Conservation (phyloP, 495 filamentous ascomycete species). For the Xylaria scruposa region DNA sequence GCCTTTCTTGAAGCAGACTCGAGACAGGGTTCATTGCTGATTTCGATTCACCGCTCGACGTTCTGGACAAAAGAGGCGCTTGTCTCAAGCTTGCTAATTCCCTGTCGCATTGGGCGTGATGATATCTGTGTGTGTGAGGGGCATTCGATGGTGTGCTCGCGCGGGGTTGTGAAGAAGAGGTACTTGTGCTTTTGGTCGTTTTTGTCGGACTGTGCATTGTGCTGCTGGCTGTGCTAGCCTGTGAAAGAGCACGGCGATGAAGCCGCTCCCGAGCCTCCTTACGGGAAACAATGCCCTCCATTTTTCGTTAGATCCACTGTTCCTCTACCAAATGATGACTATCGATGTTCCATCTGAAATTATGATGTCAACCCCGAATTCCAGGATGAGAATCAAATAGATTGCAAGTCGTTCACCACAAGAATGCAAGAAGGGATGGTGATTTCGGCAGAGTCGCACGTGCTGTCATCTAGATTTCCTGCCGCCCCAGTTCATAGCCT, state of each 20-base stretch:
- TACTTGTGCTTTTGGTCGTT: constrained; percentile 46
- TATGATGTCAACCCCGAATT: neutral
- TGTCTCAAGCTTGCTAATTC: constrained; percentile 33
- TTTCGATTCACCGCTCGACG: constrained; percentile 38
- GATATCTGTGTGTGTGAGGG: constrained; percentile 40
- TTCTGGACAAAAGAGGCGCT: constrained; percentile 42
- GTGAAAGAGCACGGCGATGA: constrained; percentile 48
- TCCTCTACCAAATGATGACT: constrained; percentile 3
- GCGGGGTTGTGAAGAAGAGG: constrained; percentile 42
- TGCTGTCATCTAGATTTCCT: neutral
- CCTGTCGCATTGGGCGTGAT: constrained; percentile 35
- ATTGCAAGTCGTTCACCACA: neutral
- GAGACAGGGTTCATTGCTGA: constrained; percentile 45
- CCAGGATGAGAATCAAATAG: neutral
- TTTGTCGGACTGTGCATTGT: constrained; percentile 45
- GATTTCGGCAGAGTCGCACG: neutral
- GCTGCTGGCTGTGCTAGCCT: constrained; percentile 48
- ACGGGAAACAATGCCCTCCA: constrained; percentile 31
- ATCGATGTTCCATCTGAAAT: constrained; percentile 25
- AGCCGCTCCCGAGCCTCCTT: constrained; percentile 39
- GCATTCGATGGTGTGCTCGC: constrained; percentile 32
- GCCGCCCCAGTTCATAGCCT: constrained; percentile 15
- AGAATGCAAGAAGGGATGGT: neutral
- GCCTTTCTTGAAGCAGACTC: constrained; percentile 56
- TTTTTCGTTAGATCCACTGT: neutral